These are phyloP conservation scores for Boletus sensibilis DNA, from an alignment of 768 basidiomycete genomes.

Conservation along the genomic window DNA sequence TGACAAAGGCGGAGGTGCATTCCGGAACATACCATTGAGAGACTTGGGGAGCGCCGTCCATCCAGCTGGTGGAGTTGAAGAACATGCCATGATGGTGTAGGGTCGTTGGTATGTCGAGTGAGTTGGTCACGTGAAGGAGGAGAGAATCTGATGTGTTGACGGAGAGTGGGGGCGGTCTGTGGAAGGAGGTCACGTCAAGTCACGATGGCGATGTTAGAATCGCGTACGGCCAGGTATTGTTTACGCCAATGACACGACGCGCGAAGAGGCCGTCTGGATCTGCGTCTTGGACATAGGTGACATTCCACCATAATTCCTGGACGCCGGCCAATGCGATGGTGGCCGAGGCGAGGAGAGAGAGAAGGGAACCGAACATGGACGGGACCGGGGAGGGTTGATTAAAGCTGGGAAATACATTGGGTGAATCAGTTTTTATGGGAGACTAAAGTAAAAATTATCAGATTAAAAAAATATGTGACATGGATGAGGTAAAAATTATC, in stretches of 20 bases:
- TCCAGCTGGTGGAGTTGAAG: conserved; percentile 84
- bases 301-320: conserved; percentile 85
- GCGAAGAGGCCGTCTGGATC: conserved; percentile 82
- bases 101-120: conserved; percentile 60
- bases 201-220: not conserved
- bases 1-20: not conserved
- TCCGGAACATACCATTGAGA: conserved; percentile 66
- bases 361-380: conserved; percentile 1
- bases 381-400: too few relatives aligned
- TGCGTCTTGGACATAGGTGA: conserved; percentile 76
- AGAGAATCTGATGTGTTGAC: conserved; percentile 71
- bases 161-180: conserved; percentile 79
- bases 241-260: conserved; percentile 83
- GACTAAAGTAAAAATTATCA: too few relatives aligned
- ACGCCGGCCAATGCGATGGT: conserved; percentile 57
- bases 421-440: too few relatives aligned
- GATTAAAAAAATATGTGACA: too few relatives aligned
- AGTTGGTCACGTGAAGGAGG: conserved; percentile 74
- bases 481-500: too few relatives aligned
- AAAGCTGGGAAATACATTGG: too few relatives aligned
- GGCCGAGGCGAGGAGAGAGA: conserved; percentile 24
- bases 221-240: conserved; percentile 90
- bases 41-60: conserved; percentile 83
- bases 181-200: not conserved
- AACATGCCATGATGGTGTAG: conserved; percentile 96